Evolutionary conservation across 2,329 filamentous ascomycete species (phyloP).

Genomic region (Chaetothyriales sp.): DNA sequence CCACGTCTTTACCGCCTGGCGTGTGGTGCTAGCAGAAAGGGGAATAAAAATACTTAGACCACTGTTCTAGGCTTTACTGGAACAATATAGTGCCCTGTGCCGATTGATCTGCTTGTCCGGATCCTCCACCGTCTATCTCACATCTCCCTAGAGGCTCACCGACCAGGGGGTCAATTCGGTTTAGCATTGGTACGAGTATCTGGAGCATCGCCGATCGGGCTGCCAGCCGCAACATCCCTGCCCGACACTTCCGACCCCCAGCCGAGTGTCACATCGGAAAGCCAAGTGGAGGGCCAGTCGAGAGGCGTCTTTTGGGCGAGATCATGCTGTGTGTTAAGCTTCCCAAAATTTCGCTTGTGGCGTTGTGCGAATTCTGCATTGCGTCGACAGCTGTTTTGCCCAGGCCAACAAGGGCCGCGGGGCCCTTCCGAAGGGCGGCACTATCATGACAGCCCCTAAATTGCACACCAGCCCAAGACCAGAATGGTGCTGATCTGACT

Average conservation of each 20-base stretch:
- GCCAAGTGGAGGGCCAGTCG: not conserved
- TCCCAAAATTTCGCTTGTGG: not conserved
- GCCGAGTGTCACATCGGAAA: not conserved
- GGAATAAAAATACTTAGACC: too few relatives aligned
- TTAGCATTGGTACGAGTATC: not conserved
- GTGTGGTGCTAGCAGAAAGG: too few relatives aligned
- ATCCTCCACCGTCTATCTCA: not conserved
- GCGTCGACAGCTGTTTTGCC: not conserved
- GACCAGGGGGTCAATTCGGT: not conserved
- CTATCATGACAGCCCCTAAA: not conserved
- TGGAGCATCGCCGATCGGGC: not conserved
- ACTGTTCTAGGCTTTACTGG: too few relatives aligned
- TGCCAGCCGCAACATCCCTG: not conserved
- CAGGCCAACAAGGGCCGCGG: too few relatives aligned
- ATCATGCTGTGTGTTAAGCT: not conserved
- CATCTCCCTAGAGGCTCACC: not conserved
- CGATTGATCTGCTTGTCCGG: too few relatives aligned
- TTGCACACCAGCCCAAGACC: not conserved
- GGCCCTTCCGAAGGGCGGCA: not conserved
- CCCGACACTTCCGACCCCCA: not conserved
- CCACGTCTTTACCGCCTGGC: too few relatives aligned
- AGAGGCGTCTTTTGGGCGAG: not conserved
- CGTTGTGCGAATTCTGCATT: not conserved
- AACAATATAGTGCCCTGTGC: too few relatives aligned
- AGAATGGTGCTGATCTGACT: not conserved